A percentile compares a stretch with the other conserved stretches of the same genome.
Evolutionary conservation across 768 basidiomycete genomes (phyloP).

Genomic region (Leccinum rimulosum): DNA sequence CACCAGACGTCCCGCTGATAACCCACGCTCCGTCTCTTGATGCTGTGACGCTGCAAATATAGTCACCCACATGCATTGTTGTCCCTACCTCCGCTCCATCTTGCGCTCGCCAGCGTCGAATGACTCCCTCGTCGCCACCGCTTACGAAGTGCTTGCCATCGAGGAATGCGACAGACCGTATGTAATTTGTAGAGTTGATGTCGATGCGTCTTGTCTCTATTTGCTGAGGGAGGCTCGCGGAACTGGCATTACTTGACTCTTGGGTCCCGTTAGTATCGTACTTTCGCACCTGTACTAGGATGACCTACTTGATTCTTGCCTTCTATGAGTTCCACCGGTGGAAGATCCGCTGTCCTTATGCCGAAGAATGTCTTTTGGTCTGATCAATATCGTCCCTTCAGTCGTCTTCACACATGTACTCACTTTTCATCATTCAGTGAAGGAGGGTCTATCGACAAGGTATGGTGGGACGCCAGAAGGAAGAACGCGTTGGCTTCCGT

Average conservation of each 20-base stretch:
- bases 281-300: not conserved
- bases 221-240: not conserved
- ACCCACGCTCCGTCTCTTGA: not conserved
- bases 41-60: not conserved
- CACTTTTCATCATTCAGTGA: not conserved
- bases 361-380: not conserved
- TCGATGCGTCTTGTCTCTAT: not conserved
- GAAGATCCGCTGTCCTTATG: not conserved
- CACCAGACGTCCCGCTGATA: not conserved
- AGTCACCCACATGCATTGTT: not conserved
- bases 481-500: not conserved
- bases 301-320: not conserved
- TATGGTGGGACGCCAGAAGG: not conserved
- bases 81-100: not conserved
- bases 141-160: not conserved
- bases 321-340: not conserved
- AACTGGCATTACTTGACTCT: not conserved
- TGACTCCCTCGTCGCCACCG: no score
- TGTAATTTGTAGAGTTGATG: not conserved
- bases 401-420: not conserved
- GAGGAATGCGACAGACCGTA: not conserved
- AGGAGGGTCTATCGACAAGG: not conserved
- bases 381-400: not conserved
- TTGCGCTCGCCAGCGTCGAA: not conserved
- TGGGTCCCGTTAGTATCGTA: not conserved